Evolutionary conservation across 2,329 filamentous ascomycete genomes (phyloP).

Genomic region (Paracorniculantispora psalliotae): DNA sequence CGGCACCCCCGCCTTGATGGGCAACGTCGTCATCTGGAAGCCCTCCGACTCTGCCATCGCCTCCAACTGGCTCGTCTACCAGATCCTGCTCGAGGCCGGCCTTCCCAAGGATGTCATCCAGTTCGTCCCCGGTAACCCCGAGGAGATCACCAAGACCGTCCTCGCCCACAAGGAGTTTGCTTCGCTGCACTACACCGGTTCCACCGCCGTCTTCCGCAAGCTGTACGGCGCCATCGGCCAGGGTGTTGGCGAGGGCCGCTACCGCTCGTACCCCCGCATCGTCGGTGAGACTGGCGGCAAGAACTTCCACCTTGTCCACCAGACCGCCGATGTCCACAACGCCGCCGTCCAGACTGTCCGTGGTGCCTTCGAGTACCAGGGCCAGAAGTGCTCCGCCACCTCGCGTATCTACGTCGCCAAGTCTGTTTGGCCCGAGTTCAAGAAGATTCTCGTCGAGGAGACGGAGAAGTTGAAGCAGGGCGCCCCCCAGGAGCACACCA

Average conservation of each 20-base stretch:
- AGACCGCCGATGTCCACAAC: slow-evolving; percentile 70
- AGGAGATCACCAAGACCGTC: slow-evolving; percentile 72
- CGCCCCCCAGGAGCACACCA: slow-evolving; percentile 60
- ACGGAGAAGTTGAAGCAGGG: slow-evolving; percentile 67
- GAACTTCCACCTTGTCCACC: slow-evolving; percentile 85
- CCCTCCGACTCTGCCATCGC: slow-evolving; percentile 84
- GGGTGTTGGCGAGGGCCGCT: slow-evolving; percentile 75
- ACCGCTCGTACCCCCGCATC: slow-evolving; percentile 79
- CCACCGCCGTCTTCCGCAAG: slow-evolving; percentile 83
- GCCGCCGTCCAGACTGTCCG: slow-evolving; percentile 78
- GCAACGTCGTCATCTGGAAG: slow-evolving; percentile 96
- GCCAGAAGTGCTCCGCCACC: slow-evolving; percentile 85
- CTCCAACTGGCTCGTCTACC: slow-evolving; percentile 87
- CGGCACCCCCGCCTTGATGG: slow-evolving; percentile 77
- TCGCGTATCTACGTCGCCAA: slow-evolving; percentile 74
- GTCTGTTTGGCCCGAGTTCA: slow-evolving; percentile 70
- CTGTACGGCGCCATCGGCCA: slow-evolving; percentile 82
- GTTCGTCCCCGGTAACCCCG: slow-evolving; percentile 85
- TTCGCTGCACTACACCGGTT: slow-evolving; percentile 92
- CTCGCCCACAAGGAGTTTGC: slow-evolving; percentile 77
- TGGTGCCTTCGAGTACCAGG: slow-evolving; percentile 85
- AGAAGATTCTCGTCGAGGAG: slow-evolving; percentile 61
- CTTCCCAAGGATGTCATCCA: slow-evolving; percentile 87
- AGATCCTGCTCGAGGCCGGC: slow-evolving; percentile 86
- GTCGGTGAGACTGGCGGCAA: slow-evolving; percentile 90